Evolutionary conservation across 805 yeast species (phyloP).

Genomic region (Saccharomycopsis microspora): DNA sequence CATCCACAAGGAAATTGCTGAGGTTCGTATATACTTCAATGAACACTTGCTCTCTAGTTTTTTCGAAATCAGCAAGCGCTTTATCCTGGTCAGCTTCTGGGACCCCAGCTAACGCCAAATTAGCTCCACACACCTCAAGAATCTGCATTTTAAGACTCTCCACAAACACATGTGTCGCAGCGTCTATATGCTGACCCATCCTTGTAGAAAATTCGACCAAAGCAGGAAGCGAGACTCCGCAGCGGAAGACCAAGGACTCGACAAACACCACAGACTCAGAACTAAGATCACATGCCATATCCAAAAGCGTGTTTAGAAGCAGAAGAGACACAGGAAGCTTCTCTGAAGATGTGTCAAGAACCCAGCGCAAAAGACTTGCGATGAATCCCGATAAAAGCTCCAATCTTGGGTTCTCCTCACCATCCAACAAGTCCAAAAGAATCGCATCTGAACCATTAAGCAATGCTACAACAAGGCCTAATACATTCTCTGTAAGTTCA

Average conservation of each 20-base stretch:
- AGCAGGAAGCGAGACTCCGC: constrained; percentile 13
- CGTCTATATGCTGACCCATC: constrained; percentile 15
- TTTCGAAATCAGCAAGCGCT: constrained; percentile 1
- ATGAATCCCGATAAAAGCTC: constrained; percentile 25
- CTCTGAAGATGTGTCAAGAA: neutral
- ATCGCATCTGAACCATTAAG: constrained; percentile 56
- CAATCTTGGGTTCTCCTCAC: neutral
- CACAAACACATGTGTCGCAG: constrained; percentile 26
- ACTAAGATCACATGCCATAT: constrained; percentile 48
- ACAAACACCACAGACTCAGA: constrained; percentile 48
- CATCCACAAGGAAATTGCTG: constrained; percentile 3
- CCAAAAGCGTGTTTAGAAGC: constrained; percentile 42
- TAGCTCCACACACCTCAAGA: constrained; percentile 21
- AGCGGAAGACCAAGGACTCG: constrained; percentile 19
- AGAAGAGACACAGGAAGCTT: constrained; percentile 26
- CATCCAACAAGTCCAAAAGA: constrained; percentile 29
- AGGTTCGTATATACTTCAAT: constrained; percentile 13
- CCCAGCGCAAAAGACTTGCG: constrained; percentile 26
- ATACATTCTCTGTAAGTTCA: constrained; percentile 62
- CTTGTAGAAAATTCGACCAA: constrained; percentile 17
- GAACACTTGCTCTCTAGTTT: constrained; percentile 17
- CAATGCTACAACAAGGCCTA: constrained; percentile 57
- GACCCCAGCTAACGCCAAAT: neutral
- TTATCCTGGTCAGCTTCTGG: neutral
- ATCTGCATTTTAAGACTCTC: constrained; percentile 34